Base-by-base conservation (phyloP, 768 basidiomycete species). In the Rhodotorula paludigena region DNA sequence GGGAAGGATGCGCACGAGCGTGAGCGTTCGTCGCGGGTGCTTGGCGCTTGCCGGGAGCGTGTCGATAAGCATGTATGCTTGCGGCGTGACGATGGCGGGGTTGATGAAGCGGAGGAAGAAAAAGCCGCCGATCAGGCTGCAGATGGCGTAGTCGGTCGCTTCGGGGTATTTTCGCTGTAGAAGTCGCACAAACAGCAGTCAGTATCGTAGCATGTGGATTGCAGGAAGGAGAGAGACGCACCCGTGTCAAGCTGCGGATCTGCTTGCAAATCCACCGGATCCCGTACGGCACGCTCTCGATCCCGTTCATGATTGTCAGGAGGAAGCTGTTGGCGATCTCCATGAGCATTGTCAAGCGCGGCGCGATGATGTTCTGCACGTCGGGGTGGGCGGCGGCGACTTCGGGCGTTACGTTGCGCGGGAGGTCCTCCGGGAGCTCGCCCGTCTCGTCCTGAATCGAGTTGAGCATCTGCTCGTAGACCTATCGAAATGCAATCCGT, bases 211-310 rank as follows among this genome's bases (percentile, higher is more conserved):
- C n/a, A n/a, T n/a, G n/a, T n/a, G n/a, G n/a, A n/a, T n/a, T n/a
- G n/a, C n/a, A n/a, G 30, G 48, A 18, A 53, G 80, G 85, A 64
- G 74, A 33, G 41, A 41, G 35, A 74, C 80, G 71, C 63, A 97
- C 94, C 81, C 91, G 83, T 57, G 94, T 98, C 77, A 99, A 79
- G 81, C 92, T 94, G 69, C 92, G 83, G 77, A 99, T 99, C 80
- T 99, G 96, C 80, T 99, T 99, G 81, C 96, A 99, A 77, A 99
- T 99, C 96, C 96, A 99, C 72, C 96, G 85, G 71, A 99, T 99
- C 75, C 96, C 96, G 76, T 99, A 99, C 35, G 96, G 96, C 21
- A 98, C 96, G 74, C 89, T 92, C 75, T 99, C 96, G 87, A 97
- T 87, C 70, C 90, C 92, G 70, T 97, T 94, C 75, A 99, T 98